phyloP scores from a whole-genome alignment of 805 yeast genomes.

The Barnettozyma wickerhamii region DNA sequence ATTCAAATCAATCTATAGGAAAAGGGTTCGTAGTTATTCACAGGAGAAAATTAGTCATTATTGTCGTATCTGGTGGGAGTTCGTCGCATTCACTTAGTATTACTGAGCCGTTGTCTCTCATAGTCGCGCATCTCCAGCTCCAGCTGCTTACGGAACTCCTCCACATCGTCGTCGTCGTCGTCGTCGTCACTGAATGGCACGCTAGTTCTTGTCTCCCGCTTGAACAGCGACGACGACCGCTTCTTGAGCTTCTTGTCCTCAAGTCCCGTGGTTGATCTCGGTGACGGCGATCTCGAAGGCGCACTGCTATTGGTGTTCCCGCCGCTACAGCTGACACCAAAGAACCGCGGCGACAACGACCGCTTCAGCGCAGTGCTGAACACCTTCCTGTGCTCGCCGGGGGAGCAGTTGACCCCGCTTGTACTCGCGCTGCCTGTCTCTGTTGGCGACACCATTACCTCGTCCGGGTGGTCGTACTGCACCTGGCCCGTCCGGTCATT shows the following conservation, averaged over 20 bases:
- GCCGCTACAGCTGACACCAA: neutral
- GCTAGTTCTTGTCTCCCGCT: neutral
- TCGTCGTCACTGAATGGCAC: neutral
- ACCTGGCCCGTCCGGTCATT: slow-evolving; percentile 28
- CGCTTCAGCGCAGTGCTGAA: slow-evolving; percentile 18
- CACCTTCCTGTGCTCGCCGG: slow-evolving; percentile 9
- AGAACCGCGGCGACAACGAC: slow-evolving; percentile 20
- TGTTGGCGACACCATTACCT: slow-evolving; percentile 28
- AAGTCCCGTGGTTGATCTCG: neutral
- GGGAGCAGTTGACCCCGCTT: neutral
- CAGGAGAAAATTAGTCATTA: no score
- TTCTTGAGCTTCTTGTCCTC: neutral
- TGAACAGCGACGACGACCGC: neutral
- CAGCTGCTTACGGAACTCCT: slow-evolving; percentile 20
- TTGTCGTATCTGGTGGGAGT: no score
- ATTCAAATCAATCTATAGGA: no score
- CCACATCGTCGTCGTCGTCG: slow-evolving; percentile 18
- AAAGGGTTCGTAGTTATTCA: no score
- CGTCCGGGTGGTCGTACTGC: slow-evolving; percentile 37
- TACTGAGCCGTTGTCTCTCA: slow-evolving; percentile 17
- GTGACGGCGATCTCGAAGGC: slow-evolving; percentile 1
- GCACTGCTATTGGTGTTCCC: neutral
- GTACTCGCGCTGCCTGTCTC: neutral
- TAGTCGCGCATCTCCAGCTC: slow-evolving; percentile 21
- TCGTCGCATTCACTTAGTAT: neutral